Percentiles rank a stretch among this genome's conserved stretches.
phyloP scores from a whole-genome alignment of 139 green algal genomes.

The Picochlorum sp. region DNA sequence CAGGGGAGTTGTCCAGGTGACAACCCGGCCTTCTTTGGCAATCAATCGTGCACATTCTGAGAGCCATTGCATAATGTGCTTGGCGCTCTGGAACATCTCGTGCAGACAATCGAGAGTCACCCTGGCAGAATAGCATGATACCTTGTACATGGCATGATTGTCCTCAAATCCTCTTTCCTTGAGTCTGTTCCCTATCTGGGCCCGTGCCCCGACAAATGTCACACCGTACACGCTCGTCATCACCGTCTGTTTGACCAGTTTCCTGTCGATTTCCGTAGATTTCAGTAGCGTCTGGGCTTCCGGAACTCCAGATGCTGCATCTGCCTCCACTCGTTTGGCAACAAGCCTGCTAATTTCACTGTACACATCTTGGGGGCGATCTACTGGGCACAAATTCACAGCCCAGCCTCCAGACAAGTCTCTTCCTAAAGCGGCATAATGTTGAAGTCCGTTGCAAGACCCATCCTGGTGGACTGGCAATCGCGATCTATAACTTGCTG shows the following conservation, averaged over 20 bases:
- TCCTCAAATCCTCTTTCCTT: slow-evolving; percentile 61
- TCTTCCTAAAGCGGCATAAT: slow-evolving; percentile 89
- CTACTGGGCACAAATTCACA: slow-evolving; percentile 76
- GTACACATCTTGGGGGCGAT: slow-evolving; percentile 83
- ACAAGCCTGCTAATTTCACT: slow-evolving; percentile 50
- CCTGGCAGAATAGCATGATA: slow-evolving; percentile 63
- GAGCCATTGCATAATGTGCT: slow-evolving; percentile 89
- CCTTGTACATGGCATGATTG: slow-evolving; percentile 34
- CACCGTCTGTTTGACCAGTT: slow-evolving; percentile 99
- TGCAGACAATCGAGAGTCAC: slow-evolving; percentile 65
- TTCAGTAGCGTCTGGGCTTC: slow-evolving; percentile 27
- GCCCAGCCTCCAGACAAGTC: slow-evolving; percentile 61
- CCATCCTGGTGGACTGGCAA: slow-evolving; percentile 89
- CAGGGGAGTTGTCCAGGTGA: slow-evolving; percentile 81
- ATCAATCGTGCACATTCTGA: slow-evolving; percentile 55
- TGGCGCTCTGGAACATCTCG: slow-evolving; percentile 74
- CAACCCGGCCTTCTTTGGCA: slow-evolving; percentile 33
- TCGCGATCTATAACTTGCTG: slow-evolving; percentile 47
- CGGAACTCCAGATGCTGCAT: slow-evolving; percentile 20
- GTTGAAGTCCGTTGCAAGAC: slow-evolving; percentile 96
- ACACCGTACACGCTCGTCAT: slow-evolving; percentile 99
- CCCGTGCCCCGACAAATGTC: slow-evolving; percentile 79
- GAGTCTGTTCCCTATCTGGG: slow-evolving; percentile 77
- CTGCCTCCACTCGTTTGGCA: slow-evolving; percentile 27
- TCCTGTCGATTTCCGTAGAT: slow-evolving; percentile 73